phyloP scores from a whole-genome alignment of 1,139 yeast species.

The Arxiozyma bovina region DNA sequence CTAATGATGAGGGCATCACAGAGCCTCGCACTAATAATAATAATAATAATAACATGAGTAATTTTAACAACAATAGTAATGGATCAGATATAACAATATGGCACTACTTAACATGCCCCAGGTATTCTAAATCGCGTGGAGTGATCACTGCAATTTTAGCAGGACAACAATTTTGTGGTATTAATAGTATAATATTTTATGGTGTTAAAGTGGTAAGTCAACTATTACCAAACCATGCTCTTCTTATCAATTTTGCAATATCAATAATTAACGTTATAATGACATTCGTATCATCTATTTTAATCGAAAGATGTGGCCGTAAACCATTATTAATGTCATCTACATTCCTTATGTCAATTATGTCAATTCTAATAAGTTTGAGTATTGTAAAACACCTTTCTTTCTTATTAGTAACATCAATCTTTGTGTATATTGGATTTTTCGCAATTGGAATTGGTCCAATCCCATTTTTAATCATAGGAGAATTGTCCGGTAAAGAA shows the following conservation, averaged over 20 bases:
- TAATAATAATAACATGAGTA: too few species aligned
- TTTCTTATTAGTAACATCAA: conserved; percentile 51
- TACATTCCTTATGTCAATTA: conserved; percentile 58
- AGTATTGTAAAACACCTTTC: conserved; percentile 52
- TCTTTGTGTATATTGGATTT: conserved; percentile 65
- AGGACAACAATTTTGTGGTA: conserved; percentile 90
- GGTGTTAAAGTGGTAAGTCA: conserved; percentile 75
- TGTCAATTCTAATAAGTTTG: conserved; percentile 53
- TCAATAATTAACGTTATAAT: conserved; percentile 64
- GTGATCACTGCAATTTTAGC: conserved; percentile 68
- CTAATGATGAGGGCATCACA: neutral
- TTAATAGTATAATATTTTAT: conserved; percentile 83
- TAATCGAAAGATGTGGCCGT: conserved; percentile 70
- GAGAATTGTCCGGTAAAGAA: conserved; percentile 74
- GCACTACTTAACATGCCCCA: conserved; percentile 42
- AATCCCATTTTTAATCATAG: conserved; percentile 80
- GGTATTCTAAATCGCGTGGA: conserved; percentile 48
- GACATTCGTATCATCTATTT: conserved; percentile 61
- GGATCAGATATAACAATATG: conserved; percentile 9
- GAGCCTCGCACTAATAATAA: too few species aligned
- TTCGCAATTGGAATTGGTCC: conserved; percentile 94
- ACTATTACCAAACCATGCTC: conserved; percentile 54
- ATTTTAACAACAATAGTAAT: neutral
- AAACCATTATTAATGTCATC: conserved; percentile 62
- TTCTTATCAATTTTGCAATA: conserved; percentile 62